Conservation (phyloP, 1,284 basidiomycete genomes). For the Cryptococcus floricola region DNA sequence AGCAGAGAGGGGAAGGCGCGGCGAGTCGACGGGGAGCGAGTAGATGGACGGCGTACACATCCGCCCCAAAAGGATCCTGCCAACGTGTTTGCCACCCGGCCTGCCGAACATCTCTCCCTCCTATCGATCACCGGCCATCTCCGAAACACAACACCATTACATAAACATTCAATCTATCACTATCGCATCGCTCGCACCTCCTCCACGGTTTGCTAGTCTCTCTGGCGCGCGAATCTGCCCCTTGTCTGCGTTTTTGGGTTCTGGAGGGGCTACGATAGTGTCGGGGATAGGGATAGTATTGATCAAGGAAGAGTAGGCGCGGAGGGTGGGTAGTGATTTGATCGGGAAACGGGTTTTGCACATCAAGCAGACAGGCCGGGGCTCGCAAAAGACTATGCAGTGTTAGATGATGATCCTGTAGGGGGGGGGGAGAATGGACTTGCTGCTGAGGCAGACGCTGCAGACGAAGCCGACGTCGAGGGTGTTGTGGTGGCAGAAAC, state of each 20-base stretch:
- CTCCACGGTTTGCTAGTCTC: neutral
- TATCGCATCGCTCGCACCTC: conserved; percentile 2
- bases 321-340: conserved; percentile 76
- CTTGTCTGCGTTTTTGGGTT: neutral
- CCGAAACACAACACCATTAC: neutral
- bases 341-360: conserved; percentile 93
- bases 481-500: conserved; percentile 97
- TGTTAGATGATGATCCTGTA: neutral
- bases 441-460: conserved; percentile 90
- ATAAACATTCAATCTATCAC: conserved; percentile 8
- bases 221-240: neutral
- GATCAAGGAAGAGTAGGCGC: conserved; percentile 43
- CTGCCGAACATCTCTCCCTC: too few species aligned
- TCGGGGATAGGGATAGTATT: conserved; percentile 37
- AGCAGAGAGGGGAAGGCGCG: too few species aligned
- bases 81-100: too few species aligned
- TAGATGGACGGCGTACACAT: too few species aligned
- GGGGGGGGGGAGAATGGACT: conserved; percentile 37
- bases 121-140: too few species aligned
- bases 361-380: conserved; percentile 86
- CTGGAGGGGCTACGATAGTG: conserved; percentile 22
- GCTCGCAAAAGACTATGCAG: conserved; percentile 79
- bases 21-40: too few species aligned
- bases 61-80: too few species aligned
- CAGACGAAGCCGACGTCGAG: conserved; percentile 97